Evolutionary conservation across 352 stramenopile species (phyloP), one percentile per base, ranked within the genome.

Genomic region (Phytophthora crassamura): DNA sequence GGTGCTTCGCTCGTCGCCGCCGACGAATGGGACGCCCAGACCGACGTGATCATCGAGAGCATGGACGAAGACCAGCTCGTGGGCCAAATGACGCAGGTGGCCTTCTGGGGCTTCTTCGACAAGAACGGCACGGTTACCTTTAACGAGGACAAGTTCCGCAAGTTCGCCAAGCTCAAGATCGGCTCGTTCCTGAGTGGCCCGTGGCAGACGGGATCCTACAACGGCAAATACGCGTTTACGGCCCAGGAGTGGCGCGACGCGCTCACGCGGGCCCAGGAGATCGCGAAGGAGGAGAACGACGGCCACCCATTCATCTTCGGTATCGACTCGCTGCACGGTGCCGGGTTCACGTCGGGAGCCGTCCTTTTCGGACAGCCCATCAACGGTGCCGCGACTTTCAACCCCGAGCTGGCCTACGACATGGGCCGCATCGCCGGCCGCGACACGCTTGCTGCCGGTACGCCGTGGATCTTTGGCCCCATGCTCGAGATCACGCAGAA

Each of bases 401-500:
- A 98, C 65, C 69, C 75, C 1, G 77, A 80, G 0, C 50, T 95
- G n/a, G 80, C 84, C 14, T 81, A 84, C 36, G 42, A 75, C 14
- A 88, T 93, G 57, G 91, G 88, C 5, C 66, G 66, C 15, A 82
- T 93, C 25, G 82, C 87, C 33, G 88, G 79, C 18, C 75, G 82
- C 1, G 93, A 98, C 67, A 97, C 90, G 0, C 65, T 84, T 18
- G 88, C 87, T 18, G 89, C 84, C 0, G 93, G 90, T 0, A 93
- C 97, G n/a, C 79, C 78, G 12, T 98, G 90, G 91, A 70, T 98
- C 8, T 98, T 97, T 69, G 79, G 74, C 30, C 93, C 93, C 7
- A 87, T 97, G 16, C 72, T 89, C 11, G 84, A 92, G 59, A 75
- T 98, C 47, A 81, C 82, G 2, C 84, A 90, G 56, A 90, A 97